Base-by-base conservation (phyloP, 371 early-diverging fungal species). In the Capillidium rhysosporum region DNA sequence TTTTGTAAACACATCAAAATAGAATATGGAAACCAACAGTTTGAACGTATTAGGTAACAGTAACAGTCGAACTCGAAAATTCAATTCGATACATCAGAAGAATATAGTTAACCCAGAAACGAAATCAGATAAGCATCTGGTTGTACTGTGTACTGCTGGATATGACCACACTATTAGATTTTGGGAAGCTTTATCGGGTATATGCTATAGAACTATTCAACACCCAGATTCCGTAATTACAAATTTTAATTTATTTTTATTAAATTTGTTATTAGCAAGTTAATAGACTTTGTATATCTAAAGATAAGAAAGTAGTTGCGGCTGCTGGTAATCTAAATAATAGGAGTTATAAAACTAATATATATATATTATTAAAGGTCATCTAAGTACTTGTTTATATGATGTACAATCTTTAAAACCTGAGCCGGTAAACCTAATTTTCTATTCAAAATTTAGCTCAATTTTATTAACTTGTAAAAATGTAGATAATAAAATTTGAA, bases 81-180 rank as follows among this genome's bases (percentile, higher is more conserved):
- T 7, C 34, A 34, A 34, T 12, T 34, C 34, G 4, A 34, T 34
- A 34, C 34, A 34, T 34, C 34, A 34, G 34, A 34, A 34, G 34
- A 4, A 4, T 12, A 34, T 34, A 4, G 7, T 7, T 12, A 12
- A 4, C 12, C 34, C 4, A 34, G 34, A 34, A 34, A 34, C 34
- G 4, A 34, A 34, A 34, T 34, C 34, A 12, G 72, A 75, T 47
- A 72, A 76, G n/a, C 80, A 72, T 48, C 79, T 83, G 1, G 95
- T 92, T 40, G 82, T 92, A 49, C 73, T 94, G 2, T 91, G 86
- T 28, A 90, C 96, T 14, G 92, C 92, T 8, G 91, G 91, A 0
- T 95, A 92, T 62, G 96, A 95, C 65, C 90, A 92, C 68, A 89
- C 91, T 24, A 89, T 95, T 65, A 83, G 92, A 24, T 90, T 95